These are phyloP conservation scores for Talaromyces proteolyticus DNA, from an alignment of 495 filamentous ascomycete genomes.

Conservation along the genomic window DNA sequence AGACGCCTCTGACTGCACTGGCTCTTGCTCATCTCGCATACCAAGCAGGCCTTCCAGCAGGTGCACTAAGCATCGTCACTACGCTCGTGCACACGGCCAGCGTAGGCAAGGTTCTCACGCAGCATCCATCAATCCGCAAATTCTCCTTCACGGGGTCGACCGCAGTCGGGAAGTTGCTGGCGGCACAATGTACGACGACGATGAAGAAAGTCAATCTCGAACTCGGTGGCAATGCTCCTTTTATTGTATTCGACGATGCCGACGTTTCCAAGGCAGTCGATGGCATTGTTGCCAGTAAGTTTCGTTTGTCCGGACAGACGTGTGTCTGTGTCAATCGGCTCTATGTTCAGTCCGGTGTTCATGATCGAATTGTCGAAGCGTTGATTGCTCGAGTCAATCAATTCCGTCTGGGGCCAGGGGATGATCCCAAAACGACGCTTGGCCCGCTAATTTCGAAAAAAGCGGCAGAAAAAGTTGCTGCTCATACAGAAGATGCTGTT, in stretches of 20 bases:
- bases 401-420: slow-evolving; percentile 76
- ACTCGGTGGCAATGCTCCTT: slow-evolving; percentile 85
- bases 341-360: slow-evolving; percentile 73
- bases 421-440: slow-evolving; percentile 64
- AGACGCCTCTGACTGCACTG: slow-evolving; percentile 80
- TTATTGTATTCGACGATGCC: slow-evolving; percentile 86
- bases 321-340: slow-evolving; percentile 89
- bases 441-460: slow-evolving; percentile 77
- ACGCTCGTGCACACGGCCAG: slow-evolving; percentile 64
- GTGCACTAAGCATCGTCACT: slow-evolving; percentile 79
- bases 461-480: slow-evolving; percentile 69
- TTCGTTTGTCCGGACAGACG: slow-evolving; percentile 83
- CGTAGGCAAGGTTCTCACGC: slow-evolving; percentile 68
- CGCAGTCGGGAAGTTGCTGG: slow-evolving; percentile 77
- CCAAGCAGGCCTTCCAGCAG: slow-evolving; percentile 77
- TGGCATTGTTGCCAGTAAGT: slow-evolving; percentile 73
- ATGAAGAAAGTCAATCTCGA: slow-evolving; percentile 86
- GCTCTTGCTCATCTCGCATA: slow-evolving; percentile 78
- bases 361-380: slow-evolving; percentile 65
- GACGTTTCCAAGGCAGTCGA: slow-evolving; percentile 72
- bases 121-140: slow-evolving; percentile 67
- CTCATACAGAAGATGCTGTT: slow-evolving; percentile 72
- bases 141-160: slow-evolving; percentile 89
- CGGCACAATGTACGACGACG: slow-evolving; percentile 74
- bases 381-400: slow-evolving; percentile 68